These are phyloP conservation scores for Pseudocercospora fijiensis DNA, from an alignment of 2,329 filamentous ascomycete genomes.

Conservation along the genomic window DNA sequence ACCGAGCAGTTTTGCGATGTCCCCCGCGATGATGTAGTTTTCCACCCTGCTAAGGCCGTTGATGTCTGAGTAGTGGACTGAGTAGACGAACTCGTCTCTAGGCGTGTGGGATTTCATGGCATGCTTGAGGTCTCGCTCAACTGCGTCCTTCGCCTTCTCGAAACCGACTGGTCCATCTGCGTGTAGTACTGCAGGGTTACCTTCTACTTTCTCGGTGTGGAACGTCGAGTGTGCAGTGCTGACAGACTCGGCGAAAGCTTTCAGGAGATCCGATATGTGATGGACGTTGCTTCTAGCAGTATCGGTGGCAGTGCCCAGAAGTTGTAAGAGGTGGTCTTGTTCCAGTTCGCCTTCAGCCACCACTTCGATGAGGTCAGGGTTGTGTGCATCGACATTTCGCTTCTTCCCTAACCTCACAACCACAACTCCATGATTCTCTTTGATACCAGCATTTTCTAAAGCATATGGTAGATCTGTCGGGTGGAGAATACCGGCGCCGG, in stretches of 20 bases:
- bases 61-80: constrained; percentile 39
- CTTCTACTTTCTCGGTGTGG: constrained; percentile 34
- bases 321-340: constrained; percentile 36
- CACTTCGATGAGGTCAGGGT: constrained; percentile 32
- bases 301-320: constrained; percentile 35
- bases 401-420: constrained; percentile 33
- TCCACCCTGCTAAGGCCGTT: constrained; percentile 40
- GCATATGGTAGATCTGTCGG: constrained; percentile 33
- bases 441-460: constrained; percentile 29
- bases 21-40: constrained; percentile 40
- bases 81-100: constrained; percentile 31
- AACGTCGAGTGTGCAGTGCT: constrained; percentile 35
- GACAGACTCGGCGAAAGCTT: constrained; percentile 32
- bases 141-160: constrained; percentile 36
- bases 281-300: constrained; percentile 32
- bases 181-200: constrained; percentile 33
- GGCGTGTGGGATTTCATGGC: constrained; percentile 28
- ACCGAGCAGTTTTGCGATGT: constrained; percentile 38
- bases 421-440: constrained; percentile 32
- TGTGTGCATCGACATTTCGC: constrained; percentile 28
- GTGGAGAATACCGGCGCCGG: constrained; percentile 31
- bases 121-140: constrained; percentile 35
- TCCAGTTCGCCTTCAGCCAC: constrained; percentile 34
- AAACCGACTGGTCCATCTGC: constrained; percentile 31
- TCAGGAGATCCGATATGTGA: constrained; percentile 32